Percentiles rank a stretch among this genome's conserved stretches.
Conservation (phyloP, 2,329 filamentous ascomycete genomes). For the Venturia oleaginea region DNA sequence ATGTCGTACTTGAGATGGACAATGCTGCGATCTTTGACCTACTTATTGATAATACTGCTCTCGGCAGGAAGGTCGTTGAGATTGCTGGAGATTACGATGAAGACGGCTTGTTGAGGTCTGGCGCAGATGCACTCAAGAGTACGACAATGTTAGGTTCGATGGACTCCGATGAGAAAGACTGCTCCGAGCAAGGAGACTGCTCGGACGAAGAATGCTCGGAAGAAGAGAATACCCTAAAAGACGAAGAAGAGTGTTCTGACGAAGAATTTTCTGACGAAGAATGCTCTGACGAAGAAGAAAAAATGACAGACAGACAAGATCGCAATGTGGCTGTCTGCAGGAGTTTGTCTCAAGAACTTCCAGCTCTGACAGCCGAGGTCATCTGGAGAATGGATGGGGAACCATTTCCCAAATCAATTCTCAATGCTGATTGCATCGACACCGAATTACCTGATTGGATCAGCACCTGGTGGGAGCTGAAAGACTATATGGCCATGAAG, state of each 20-base stretch:
- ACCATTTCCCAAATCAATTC: not conserved
- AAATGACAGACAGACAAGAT: not conserved
- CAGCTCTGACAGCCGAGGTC: not conserved
- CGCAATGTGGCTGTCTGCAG: not conserved
- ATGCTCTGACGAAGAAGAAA: not conserved
- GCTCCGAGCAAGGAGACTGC: not conserved
- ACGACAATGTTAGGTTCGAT: not conserved
- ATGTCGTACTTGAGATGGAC: not conserved
- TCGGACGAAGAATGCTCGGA: not conserved
- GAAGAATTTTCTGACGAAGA: not conserved
- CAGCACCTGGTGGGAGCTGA: not conserved
- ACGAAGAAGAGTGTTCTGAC: not conserved
- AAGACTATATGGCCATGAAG: not conserved
- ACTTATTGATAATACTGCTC: not conserved
- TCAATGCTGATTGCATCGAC: not conserved
- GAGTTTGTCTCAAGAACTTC: not conserved
- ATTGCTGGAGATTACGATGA: not conserved
- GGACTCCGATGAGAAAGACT: not conserved
- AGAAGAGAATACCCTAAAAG: not conserved
- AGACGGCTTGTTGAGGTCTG: not conserved
- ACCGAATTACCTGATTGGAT: not conserved
- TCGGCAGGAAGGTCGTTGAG: not conserved
- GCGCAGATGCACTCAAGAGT: not conserved
- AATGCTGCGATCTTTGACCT: not conserved
- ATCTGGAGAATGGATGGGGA: not conserved